Evolutionary conservation across 2,329 filamentous ascomycete species (phyloP).

Genomic region (Nannizziopsis barbatae): DNA sequence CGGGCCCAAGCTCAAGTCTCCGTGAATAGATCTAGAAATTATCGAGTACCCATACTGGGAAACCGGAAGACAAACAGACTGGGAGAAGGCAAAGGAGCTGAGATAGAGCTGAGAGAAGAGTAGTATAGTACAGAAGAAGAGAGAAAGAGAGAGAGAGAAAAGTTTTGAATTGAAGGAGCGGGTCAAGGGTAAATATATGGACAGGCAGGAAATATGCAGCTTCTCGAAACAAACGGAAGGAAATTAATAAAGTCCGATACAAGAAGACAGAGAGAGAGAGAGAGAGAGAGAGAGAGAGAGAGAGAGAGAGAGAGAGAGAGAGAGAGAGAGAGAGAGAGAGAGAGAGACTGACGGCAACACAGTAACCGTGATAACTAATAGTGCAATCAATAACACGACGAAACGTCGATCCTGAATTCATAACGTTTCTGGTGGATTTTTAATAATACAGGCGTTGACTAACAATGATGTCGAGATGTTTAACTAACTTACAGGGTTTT

Average conservation of each 20-base stretch:
- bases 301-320: not conserved
- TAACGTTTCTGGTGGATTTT: not conserved
- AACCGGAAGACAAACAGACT: not conserved
- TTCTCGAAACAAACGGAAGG: not conserved
- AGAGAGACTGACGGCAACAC: not conserved
- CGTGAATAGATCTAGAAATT: constrained; percentile 2
- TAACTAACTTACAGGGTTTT: no score
- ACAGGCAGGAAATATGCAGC: not conserved
- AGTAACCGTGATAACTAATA: no score
- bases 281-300: not conserved
- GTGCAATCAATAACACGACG: not conserved
- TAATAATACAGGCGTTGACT: no score
- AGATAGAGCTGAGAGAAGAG: not conserved
- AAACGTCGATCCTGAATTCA: constrained; percentile 10
- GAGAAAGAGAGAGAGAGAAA: not conserved
- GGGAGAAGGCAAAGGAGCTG: not conserved
- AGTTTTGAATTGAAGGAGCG: not conserved
- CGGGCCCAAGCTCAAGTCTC: constrained; percentile 8
- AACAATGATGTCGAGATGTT: no score
- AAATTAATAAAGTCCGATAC: not conserved
- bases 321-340: no score
- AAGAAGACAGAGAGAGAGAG: not conserved
- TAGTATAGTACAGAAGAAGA: not conserved
- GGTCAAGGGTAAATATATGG: not conserved
- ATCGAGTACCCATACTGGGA: constrained; percentile 2